phyloP scores from a whole-genome alignment of 169 alveolate species.

The Plasmodium berghei region DNA sequence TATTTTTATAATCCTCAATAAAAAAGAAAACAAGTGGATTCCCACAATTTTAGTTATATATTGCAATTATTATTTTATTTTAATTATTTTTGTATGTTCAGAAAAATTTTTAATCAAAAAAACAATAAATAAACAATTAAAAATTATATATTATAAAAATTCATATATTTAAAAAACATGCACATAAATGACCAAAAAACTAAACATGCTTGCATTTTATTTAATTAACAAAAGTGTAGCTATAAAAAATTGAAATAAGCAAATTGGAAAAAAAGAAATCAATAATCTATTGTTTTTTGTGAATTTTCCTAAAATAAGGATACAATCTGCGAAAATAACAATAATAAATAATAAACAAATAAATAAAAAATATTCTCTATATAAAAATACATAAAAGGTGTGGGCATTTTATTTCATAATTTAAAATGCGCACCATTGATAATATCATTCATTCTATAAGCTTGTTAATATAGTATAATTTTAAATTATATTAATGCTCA shows the following conservation, averaged over 20 bases:
- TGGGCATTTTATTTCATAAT: not conserved
- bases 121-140: no score
- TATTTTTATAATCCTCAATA: no score
- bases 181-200: not conserved
- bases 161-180: no score
- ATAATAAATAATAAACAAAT: constrained; percentile 2
- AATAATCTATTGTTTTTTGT: constrained; percentile 40
- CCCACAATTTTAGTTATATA: no score
- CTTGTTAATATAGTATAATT: no score
- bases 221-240: constrained; percentile 55
- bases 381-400: not conserved
- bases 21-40: no score
- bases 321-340: constrained; percentile 35
- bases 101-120: no score
- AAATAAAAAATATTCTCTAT: constrained; percentile 12
- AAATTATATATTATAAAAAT: no score
- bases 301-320: constrained; percentile 52
- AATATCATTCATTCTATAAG: no score
- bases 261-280: constrained; percentile 68
- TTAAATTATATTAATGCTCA: no score
- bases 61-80: no score
- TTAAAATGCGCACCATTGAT: not conserved
- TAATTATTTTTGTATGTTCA: no score
- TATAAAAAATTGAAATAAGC: constrained; percentile 51
- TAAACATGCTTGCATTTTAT: constrained; percentile 3